These are phyloP conservation scores for Blastobotrys capitulatus DNA, from an alignment of 1,139 yeast species.

Conservation along the genomic window DNA sequence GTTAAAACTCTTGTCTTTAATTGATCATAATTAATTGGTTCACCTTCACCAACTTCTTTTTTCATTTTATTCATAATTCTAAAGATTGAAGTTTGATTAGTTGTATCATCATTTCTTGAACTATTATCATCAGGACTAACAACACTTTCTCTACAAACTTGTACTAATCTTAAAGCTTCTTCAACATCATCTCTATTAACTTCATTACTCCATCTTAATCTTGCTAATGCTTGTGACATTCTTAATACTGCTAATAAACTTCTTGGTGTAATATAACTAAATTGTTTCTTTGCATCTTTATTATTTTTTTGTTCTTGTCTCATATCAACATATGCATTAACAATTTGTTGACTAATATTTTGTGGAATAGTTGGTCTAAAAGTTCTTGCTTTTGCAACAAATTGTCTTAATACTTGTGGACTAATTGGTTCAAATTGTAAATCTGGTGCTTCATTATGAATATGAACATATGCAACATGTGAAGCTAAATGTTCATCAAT, in stretches of 20 bases:
- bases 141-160: constrained; percentile 81
- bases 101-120: constrained; percentile 40
- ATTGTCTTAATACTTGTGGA: constrained; percentile 78
- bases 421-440: constrained; percentile 72
- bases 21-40: constrained; percentile 48
- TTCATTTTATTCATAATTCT: constrained; percentile 54
- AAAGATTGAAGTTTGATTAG: constrained; percentile 54
- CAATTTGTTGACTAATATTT: constrained; percentile 83
- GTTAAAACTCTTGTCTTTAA: constrained; percentile 70
- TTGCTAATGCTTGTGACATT: constrained; percentile 90
- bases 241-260: constrained; percentile 87
- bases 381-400: constrained; percentile 78
- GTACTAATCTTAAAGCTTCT: constrained; percentile 83
- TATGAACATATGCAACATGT: constrained; percentile 94
- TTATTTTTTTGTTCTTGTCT: constrained; percentile 84
- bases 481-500: constrained; percentile 80
- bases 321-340: constrained; percentile 80
- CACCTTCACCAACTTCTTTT: constrained; percentile 36
- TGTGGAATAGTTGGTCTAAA: constrained; percentile 83
- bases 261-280: constrained; percentile 93
- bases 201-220: constrained; percentile 69
- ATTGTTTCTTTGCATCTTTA: constrained; percentile 71
- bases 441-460: constrained; percentile 83
- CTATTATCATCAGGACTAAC: constrained; percentile 34
- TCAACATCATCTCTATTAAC: constrained; percentile 84